Evolutionary conservation across 2,329 filamentous ascomycete species (phyloP).

Genomic region (Paraphaeosphaeria sporulosa): DNA sequence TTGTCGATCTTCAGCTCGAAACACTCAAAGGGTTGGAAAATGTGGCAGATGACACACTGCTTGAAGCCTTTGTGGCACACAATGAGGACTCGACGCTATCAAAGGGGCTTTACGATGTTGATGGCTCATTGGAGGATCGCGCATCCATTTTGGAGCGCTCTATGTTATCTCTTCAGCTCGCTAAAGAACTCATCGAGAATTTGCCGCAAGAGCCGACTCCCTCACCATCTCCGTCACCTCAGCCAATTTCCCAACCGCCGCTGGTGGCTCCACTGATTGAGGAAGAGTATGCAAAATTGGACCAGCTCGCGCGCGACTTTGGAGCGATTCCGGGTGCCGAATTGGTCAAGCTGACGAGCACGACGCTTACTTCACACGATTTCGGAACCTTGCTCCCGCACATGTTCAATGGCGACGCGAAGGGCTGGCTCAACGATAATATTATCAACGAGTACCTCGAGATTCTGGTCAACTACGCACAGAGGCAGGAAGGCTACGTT

Average conservation of each 20-base stretch:
- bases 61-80: constrained; percentile 1
- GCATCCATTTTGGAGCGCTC: constrained; percentile 27
- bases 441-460: constrained; percentile 73
- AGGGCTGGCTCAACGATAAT: constrained; percentile 78
- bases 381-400: constrained; percentile 64
- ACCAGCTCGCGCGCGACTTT: constrained; percentile 21
- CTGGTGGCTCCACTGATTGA: constrained; percentile 29
- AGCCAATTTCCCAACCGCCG: constrained; percentile 17
- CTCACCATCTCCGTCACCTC: background rate
- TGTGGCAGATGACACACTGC: background rate
- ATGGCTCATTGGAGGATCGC: constrained; percentile 15
- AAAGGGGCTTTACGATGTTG: constrained; percentile 23
- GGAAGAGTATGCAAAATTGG: constrained; percentile 24
- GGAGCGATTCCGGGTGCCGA: constrained; percentile 22
- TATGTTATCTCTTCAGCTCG: constrained; percentile 29
- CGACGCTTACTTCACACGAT: constrained; percentile 56
- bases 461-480: constrained; percentile 67
- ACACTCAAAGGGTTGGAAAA: background rate
- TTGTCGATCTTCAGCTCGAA: background rate
- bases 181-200: constrained; percentile 25
- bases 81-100: background rate
- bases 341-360: constrained; percentile 47
- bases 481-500: constrained; percentile 61
- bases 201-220: background rate
- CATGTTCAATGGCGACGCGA: constrained; percentile 51